phyloP scores from a whole-genome alignment of 306 rosid species.

The Boehmeria nivea region DNA sequence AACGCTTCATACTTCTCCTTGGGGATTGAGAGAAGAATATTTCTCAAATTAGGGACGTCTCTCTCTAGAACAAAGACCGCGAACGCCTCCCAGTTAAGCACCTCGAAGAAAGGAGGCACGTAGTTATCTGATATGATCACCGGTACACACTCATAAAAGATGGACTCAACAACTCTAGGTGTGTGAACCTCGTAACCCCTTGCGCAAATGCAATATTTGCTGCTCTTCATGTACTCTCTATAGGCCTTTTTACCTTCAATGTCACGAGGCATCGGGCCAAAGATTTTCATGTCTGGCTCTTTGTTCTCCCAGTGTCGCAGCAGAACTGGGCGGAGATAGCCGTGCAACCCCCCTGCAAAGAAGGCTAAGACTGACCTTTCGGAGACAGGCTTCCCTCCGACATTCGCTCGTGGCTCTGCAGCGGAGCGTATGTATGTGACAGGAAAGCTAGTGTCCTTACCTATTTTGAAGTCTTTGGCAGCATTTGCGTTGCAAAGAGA shows the following conservation, averaged over 20 bases:
- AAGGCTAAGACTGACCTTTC: constrained; percentile 61
- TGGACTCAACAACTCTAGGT: constrained; percentile 71
- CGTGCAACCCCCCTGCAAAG: constrained; percentile 74
- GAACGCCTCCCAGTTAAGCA: constrained; percentile 46
- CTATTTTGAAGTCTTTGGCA: constrained; percentile 61
- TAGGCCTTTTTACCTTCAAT: constrained; percentile 57
- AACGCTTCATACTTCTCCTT: constrained; percentile 49
- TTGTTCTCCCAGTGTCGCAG: constrained; percentile 66
- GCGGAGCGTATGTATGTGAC: constrained; percentile 56
- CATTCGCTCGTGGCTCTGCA: constrained; percentile 41
- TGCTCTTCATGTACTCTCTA: constrained; percentile 67
- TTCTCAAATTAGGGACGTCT: constrained; percentile 54
- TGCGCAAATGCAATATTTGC: constrained; percentile 85
- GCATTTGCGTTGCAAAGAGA: constrained; percentile 78
- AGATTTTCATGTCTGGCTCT: constrained; percentile 68
- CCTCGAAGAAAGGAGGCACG: constrained; percentile 56
- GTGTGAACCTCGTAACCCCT: constrained; percentile 78
- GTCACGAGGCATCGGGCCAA: constrained; percentile 72
- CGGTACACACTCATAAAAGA: constrained; percentile 51
- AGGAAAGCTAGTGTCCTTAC: constrained; percentile 78
- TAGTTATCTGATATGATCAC: constrained; percentile 43
- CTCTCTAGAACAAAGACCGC: constrained; percentile 50
- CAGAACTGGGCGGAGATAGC: constrained; percentile 67
- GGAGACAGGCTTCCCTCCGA: constrained; percentile 58
- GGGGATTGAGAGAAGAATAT: constrained; percentile 64